Conservation (phyloP, 768 basidiomycete species). For the Cystofilobasidium bisporidii region DNA sequence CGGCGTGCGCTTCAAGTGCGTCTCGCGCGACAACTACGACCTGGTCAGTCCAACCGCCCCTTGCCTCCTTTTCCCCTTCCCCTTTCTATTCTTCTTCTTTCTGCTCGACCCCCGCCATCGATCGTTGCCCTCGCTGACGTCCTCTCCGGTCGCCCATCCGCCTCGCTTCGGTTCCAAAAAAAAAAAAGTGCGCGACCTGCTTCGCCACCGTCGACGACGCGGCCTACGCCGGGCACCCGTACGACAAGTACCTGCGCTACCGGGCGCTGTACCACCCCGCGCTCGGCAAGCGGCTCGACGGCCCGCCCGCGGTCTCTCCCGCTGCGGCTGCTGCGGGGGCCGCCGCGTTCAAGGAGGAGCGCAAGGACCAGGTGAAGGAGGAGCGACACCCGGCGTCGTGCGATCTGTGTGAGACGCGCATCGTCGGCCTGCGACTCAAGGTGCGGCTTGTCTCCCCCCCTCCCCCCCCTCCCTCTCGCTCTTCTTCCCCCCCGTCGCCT, state of each 20-base stretch:
- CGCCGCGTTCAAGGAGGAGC: background rate
- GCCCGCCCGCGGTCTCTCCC: background rate
- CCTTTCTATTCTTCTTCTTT: background rate
- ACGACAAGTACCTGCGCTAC: background rate
- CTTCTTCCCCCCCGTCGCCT: too few relatives aligned
- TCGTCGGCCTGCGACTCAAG: constrained; percentile 64
- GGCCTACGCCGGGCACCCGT: background rate
- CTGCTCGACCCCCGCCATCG: too few relatives aligned
- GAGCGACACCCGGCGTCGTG: constrained; percentile 55
- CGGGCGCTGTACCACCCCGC: constrained; percentile 2
- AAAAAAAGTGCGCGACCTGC: constrained; percentile 19
- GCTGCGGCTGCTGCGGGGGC: background rate
- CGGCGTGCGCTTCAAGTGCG: constrained; percentile 37
- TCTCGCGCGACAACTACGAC: constrained; percentile 33
- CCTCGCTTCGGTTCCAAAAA: too few relatives aligned
- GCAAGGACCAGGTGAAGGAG: background rate
- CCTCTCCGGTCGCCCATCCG: background rate
- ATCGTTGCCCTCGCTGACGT: background rate
- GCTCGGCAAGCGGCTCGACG: background rate
- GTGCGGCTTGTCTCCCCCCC: too few relatives aligned
- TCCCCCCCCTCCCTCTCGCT: too few relatives aligned
- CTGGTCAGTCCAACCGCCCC: constrained; percentile 14
- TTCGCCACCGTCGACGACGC: background rate
- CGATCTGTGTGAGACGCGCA: constrained; percentile 63
- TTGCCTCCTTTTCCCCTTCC: too few relatives aligned